Evolutionary conservation across 768 basidiomycete genomes (phyloP), one percentile per base, ranked within the genome.

Genomic region (Galerina sulciceps): DNA sequence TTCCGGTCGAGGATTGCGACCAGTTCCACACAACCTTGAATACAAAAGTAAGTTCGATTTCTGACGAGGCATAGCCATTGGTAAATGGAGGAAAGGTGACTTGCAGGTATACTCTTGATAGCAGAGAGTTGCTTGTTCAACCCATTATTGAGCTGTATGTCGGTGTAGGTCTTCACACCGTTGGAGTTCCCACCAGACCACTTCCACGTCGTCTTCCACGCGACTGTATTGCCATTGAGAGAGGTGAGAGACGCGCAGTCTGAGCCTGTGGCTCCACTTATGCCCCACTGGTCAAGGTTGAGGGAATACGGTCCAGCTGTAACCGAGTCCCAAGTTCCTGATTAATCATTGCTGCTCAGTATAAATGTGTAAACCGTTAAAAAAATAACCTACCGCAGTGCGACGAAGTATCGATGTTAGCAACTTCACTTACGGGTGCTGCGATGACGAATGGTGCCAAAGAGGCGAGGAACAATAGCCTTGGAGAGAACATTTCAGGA

Each of bases 121-220:
- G 78, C 77, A 36, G 77, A 78, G 17, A 89, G 76, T 61, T 81
- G 79, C 66, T 77, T 74, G 73, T 87, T 83, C 58, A 86, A 61
- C 26, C 80, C 81, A 1, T 42, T 57, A 63, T 85, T 77, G 35
- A 84, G 76, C 59, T 82, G 77, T 11, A 86, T 73, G 68, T 88
- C 85, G 20, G 85, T 77, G 72, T 79, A 89, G 65, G 83, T 87
- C 79, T 88, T 89, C 59, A 89, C 77, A 17, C 76, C 74, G 17
- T 51, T 31, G 26, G 26, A 1, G 2, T 31, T 73, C 6, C 78
- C 83, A 31, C 85, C 85, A 6, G 42, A 53, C 87, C 87, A 88
- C 0, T 57, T 73, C 81, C 82, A 88, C 2, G 66, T 75, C 31
- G 79, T 84, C 67, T 65, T 75, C 87, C 87, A 88, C 0, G 74